Evolutionary conservation across 768 basidiomycete genomes (phyloP).

Genomic region (Glaciozyma martinii): DNA sequence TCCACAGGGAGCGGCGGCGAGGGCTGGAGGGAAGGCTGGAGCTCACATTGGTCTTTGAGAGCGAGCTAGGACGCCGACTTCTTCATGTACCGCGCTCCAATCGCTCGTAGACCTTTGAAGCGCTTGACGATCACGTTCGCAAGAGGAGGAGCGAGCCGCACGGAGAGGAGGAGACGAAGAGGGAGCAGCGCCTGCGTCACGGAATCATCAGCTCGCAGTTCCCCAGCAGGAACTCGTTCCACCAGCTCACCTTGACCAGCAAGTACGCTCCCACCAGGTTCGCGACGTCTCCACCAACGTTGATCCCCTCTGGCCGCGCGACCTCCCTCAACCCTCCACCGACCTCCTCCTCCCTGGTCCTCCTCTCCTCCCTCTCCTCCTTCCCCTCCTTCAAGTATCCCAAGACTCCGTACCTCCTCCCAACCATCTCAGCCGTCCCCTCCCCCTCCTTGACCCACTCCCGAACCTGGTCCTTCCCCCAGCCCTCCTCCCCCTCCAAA

Average conservation of each 20-base stretch:
- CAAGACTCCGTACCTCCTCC: conserved; percentile 26
- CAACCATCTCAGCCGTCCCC: conserved; percentile 16
- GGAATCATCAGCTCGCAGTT: background rate
- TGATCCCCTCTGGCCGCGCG: background rate
- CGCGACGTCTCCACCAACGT: conserved; percentile 35
- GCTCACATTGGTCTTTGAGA: too few species aligned
- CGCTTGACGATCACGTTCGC: conserved; percentile 12
- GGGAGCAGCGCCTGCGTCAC: conserved; percentile 14
- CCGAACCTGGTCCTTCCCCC: conserved; percentile 36
- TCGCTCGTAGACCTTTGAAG: background rate
- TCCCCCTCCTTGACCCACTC: conserved; percentile 31
- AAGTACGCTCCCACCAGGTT: conserved; percentile 41
- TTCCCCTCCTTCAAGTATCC: conserved; percentile 22
- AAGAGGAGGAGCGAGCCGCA: conserved; percentile 12
- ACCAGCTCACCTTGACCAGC: conserved; percentile 39
- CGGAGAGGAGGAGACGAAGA: conserved; percentile 16
- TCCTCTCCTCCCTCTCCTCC: conserved; percentile 4
- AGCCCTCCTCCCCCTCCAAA: conserved; percentile 33
- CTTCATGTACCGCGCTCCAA: conserved; percentile 1
- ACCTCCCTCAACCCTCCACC: background rate
- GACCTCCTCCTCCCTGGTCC: background rate
- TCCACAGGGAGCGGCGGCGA: too few species aligned
- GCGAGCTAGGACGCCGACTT: background rate
- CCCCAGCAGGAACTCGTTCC: background rate
- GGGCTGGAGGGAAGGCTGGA: too few species aligned